These are phyloP conservation scores for Solanum virginianum DNA, from an alignment of 257 asterid genomes.

Conservation along the genomic window DNA sequence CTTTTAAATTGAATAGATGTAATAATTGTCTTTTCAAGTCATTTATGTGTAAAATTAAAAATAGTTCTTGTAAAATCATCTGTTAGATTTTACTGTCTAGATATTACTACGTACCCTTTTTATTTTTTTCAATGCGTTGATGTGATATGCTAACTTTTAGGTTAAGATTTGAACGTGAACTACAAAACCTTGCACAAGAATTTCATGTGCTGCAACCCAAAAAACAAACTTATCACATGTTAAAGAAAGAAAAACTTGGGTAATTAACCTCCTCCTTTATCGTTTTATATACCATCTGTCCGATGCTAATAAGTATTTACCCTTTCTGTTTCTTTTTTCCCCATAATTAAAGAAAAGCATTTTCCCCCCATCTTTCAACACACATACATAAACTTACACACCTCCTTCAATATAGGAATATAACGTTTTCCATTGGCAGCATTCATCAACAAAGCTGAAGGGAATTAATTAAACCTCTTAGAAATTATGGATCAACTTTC, in stretches of 20 bases:
- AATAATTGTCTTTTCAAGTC: no score
- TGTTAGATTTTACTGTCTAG: neutral
- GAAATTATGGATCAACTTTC: constrained; percentile 26
- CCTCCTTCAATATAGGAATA: neutral
- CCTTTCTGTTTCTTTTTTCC: neutral
- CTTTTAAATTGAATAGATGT: no score
- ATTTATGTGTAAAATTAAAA: no score
- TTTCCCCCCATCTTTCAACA: neutral
- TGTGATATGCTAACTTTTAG: neutral
- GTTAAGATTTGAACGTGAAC: neutral
- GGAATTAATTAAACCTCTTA: neutral
- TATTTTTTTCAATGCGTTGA: neutral
- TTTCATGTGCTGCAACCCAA: neutral
- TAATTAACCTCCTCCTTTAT: neutral
- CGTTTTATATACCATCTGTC: neutral
- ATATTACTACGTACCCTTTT: neutral
- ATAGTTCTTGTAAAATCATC: no score
- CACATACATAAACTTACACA: neutral
- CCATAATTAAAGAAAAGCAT: neutral
- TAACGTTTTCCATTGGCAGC: neutral
- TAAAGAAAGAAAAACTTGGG: neutral
- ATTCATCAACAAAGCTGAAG: neutral
- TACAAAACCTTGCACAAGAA: neutral
- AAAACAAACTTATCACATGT: neutral
- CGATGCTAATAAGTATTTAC: neutral